Base-by-base conservation (phyloP, 1,284 basidiomycete genomes). In the Puccinia hordei region DNA sequence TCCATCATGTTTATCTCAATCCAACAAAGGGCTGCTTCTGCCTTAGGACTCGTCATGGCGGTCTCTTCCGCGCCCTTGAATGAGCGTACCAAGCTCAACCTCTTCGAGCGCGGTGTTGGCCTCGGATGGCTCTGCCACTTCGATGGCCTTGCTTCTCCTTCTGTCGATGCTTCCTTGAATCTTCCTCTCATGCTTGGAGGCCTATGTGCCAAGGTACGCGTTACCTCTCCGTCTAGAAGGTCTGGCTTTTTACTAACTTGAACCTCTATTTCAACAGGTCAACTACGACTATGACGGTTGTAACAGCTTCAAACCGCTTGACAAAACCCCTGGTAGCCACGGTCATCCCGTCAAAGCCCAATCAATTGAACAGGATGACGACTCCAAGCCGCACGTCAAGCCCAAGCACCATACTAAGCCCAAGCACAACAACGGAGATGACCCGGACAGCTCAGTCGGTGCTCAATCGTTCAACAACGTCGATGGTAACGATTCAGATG, bases 271-370 rank as follows among this genome's bases (percentile, higher is more conserved):
- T 10, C 24, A 33, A n/a, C 51, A 78, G 76, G 65, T 78, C 65
- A 78, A 78, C 51, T 78, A 78, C 53, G 51, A 66, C n/a, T 71
- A 55, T 33, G 66, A 68, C 6, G 76, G 76, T n/a, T 78, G 76
- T 33, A 35, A 71, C 19, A 69, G 41, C 38, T 78, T 78, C 53
- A 46, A 59, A 33, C 66, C 65, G 46, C 9, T 17, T 27, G 35
- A 44, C 53, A 35, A 53, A 15, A n/a, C 27, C 17, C 12, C 51
- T 3, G 72, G 9, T 19, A 30, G 8, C 10, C 12, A 27, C 13
- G 35, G 72, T 27, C 2, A 30, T 4, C 68, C 68, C 2, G 46
- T 53, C 27, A 19, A 35, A 1, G 15, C 68, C 13, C 55, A 41
- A 24, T 73, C 72, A n/a, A 19, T 27, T 27, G n/a, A 51, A 2